Conservation (phyloP, 2,329 filamentous ascomycete species). For the Pezicula neosporulosa region DNA sequence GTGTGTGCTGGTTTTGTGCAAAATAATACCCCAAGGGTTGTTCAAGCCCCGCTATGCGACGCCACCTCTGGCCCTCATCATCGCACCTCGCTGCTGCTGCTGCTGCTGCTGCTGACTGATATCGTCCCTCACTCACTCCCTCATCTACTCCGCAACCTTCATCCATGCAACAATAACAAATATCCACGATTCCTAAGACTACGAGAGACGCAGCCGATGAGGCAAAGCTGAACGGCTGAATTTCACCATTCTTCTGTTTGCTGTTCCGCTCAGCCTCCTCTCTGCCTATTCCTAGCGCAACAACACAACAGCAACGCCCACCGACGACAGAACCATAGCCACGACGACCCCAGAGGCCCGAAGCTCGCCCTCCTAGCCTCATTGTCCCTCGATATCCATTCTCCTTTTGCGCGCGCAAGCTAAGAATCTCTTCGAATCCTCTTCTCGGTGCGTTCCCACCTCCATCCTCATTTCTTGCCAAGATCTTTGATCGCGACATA, state of each 20-base stretch:
- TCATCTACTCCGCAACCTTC: background rate
- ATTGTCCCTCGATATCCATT: background rate
- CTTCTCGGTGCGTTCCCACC: background rate
- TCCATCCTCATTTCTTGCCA: background rate
- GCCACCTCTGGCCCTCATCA: background rate
- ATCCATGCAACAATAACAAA: conserved; percentile 1
- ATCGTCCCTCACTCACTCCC: background rate
- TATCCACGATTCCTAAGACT: background rate
- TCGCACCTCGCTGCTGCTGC: too few relatives aligned
- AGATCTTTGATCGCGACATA: background rate
- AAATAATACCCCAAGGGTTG: background rate
- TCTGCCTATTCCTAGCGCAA: background rate
- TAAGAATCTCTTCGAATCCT: background rate
- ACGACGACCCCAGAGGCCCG: background rate
- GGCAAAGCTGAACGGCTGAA: background rate
- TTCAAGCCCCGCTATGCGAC: background rate
- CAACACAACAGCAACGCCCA: background rate
- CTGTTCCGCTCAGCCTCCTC: background rate
- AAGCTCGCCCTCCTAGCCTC: background rate
- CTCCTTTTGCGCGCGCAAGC: background rate
- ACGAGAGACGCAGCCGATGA: background rate
- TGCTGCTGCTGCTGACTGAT: too few relatives aligned
- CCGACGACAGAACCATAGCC: background rate
- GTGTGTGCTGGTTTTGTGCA: background rate
- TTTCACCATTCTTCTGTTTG: background rate